Evolutionary conservation across 768 basidiomycete genomes (phyloP).

Genomic region (Hortiboletus campestris): DNA sequence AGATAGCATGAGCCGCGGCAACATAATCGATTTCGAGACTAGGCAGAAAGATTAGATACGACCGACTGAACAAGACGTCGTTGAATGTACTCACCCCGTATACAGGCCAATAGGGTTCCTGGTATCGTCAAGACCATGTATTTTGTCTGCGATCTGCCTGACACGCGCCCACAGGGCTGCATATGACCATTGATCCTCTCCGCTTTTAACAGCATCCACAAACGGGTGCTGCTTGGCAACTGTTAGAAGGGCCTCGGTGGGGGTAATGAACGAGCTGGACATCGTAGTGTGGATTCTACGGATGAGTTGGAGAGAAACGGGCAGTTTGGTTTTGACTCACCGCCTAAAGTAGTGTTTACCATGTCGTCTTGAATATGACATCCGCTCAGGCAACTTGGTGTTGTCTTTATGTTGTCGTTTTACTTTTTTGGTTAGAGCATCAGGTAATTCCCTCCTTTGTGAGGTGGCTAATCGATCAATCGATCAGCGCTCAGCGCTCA

Average conservation of each 20-base stretch:
- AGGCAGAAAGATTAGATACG: background rate
- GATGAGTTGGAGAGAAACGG: no score
- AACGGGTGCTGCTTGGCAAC: slow-evolving; percentile 32
- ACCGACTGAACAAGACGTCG: background rate
- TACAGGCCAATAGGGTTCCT: slow-evolving; percentile 27
- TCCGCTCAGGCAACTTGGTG: no score
- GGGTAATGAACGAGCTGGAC: slow-evolving; percentile 21
- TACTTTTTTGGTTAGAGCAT: no score
- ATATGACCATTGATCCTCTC: slow-evolving; percentile 27
- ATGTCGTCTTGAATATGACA: no score
- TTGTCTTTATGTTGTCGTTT: no score
- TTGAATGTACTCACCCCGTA: slow-evolving; percentile 15
- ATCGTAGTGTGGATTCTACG: slow-evolving; percentile 1
- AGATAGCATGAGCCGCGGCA: slow-evolving; percentile 29
- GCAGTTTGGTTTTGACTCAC: no score
- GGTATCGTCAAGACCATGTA: slow-evolving; percentile 22
- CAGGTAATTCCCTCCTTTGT: no score
- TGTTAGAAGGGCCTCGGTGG: slow-evolving; percentile 31
- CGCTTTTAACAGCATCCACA: slow-evolving; percentile 9
- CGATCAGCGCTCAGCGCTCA: no score
- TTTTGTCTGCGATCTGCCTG: slow-evolving; percentile 23
- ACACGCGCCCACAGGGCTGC: slow-evolving; percentile 30
- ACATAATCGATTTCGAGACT: slow-evolving; percentile 31
- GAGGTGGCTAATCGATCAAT: no score
- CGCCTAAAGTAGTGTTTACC: no score